phyloP scores from a whole-genome alignment of 2,329 filamentous ascomycete genomes.

The Xylaria digitata region DNA sequence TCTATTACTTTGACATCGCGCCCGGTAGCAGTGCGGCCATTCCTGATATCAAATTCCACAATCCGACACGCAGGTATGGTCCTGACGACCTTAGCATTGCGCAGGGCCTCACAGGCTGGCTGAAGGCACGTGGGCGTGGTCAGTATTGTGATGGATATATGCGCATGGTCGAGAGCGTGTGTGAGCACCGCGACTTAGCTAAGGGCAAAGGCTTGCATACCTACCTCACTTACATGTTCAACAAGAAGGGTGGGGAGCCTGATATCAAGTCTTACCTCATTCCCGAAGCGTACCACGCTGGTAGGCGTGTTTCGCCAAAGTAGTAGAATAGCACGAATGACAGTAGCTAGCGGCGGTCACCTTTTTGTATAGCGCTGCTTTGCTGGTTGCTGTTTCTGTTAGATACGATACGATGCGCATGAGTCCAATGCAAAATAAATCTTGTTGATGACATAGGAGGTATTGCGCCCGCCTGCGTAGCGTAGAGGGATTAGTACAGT shows the following conservation, averaged over 20 bases:
- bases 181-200: conserved; percentile 14
- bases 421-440: no score
- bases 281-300: conserved; percentile 8
- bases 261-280: conserved; percentile 33
- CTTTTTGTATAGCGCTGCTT: no score
- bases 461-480: no score
- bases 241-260: conserved; percentile 18
- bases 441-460: no score
- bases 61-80: conserved; percentile 37
- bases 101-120: conserved; percentile 30
- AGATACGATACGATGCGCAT: no score
- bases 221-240: conserved; percentile 29
- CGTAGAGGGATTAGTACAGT: no score
- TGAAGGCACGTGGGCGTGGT: conserved; percentile 34
- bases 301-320: no score
- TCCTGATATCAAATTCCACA: conserved; percentile 45
- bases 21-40: conserved; percentile 20
- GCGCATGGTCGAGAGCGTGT: conserved; percentile 19
- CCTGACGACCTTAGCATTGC: conserved; percentile 38
- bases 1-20: conserved; percentile 46
- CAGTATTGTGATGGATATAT: conserved; percentile 22
- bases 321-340: no score
- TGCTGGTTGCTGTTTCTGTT: no score
- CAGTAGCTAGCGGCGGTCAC: no score
- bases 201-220: conserved; percentile 31